A percentile compares a stretch with the other conserved stretches of the same genome.
Conservation (phyloP, 1,139 yeast species). For the Sugiyamaella castrensis region DNA sequence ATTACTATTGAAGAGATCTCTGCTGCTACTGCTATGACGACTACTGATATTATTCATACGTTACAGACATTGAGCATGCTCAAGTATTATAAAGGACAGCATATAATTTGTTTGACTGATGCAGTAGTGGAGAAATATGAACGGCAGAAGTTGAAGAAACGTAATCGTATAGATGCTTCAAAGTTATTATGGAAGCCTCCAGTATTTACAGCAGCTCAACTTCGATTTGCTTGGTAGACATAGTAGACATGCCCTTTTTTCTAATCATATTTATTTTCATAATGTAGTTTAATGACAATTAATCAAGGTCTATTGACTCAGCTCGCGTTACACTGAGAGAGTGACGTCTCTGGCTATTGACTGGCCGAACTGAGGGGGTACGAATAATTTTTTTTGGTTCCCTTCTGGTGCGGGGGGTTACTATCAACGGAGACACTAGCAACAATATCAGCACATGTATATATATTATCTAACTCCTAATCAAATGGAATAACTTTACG, state of each 20-base stretch:
- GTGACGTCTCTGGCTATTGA: too few species aligned
- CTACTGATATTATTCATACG: conserved; percentile 91
- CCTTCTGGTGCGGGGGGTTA: too few species aligned
- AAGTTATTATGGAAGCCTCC: conserved; percentile 92
- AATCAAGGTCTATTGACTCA: too few species aligned
- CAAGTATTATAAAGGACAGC: conserved; percentile 93
- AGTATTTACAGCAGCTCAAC: conserved; percentile 89
- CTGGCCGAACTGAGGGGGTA: too few species aligned
- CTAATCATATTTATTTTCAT: conserved; percentile 1
- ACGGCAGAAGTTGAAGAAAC: conserved; percentile 66
- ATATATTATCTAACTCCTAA: conserved; percentile 37
- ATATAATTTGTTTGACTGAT: conserved; percentile 85
- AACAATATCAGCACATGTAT: too few species aligned
- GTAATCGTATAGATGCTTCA: conserved; percentile 71
- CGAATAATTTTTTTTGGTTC: too few species aligned
- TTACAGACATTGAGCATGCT: conserved; percentile 86
- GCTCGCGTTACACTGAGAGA: too few species aligned
- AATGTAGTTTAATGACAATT: neutral
- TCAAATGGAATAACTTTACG: conserved; percentile 65
- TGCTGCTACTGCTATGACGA: conserved; percentile 85
- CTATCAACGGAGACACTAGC: too few species aligned
- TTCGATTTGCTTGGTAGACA: conserved; percentile 89
- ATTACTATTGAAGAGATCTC: conserved; percentile 93
- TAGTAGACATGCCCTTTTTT: neutral
- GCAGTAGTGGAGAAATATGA: conserved; percentile 77